phyloP scores from a whole-genome alignment of 2,329 filamentous ascomycete species.

The Botrytis fabae region DNA sequence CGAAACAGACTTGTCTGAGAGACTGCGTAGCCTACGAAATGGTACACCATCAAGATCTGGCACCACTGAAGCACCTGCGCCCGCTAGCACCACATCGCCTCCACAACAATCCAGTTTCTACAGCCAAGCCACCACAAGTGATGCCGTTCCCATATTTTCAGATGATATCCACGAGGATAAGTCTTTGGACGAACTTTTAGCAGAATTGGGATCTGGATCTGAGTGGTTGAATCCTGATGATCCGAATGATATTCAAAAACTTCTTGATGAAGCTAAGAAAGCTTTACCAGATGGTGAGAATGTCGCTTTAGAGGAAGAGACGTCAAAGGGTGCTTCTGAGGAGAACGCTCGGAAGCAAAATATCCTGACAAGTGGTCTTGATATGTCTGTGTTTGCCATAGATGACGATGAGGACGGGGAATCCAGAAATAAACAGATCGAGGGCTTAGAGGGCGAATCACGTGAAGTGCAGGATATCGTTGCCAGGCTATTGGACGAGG shows the following conservation, averaged over 20 bases:
- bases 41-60: constrained; percentile 30
- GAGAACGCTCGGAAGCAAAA: constrained; percentile 38
- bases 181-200: constrained; percentile 38
- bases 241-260: constrained; percentile 35
- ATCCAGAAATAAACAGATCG: constrained; percentile 44
- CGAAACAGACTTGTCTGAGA: constrained; percentile 37
- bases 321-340: background rate
- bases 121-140: background rate
- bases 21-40: constrained; percentile 37
- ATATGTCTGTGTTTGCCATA: constrained; percentile 42
- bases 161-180: constrained; percentile 32
- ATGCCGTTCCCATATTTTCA: constrained; percentile 25
- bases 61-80: constrained; percentile 23
- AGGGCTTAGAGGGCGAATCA: constrained; percentile 33
- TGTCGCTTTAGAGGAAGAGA: background rate
- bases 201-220: constrained; percentile 36
- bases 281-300: constrained; percentile 28
- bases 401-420: constrained; percentile 46
- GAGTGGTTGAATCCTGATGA: constrained; percentile 39
- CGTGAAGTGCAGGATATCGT: constrained; percentile 39
- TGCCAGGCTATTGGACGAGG: constrained; percentile 38
- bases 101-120: constrained; percentile 3
- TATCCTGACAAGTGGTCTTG: constrained; percentile 39
- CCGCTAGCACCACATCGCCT: constrained; percentile 11
- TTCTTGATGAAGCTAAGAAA: constrained; percentile 36